phyloP scores from a whole-genome alignment of 805 yeast species.

The Nakazawaea siamensis region DNA sequence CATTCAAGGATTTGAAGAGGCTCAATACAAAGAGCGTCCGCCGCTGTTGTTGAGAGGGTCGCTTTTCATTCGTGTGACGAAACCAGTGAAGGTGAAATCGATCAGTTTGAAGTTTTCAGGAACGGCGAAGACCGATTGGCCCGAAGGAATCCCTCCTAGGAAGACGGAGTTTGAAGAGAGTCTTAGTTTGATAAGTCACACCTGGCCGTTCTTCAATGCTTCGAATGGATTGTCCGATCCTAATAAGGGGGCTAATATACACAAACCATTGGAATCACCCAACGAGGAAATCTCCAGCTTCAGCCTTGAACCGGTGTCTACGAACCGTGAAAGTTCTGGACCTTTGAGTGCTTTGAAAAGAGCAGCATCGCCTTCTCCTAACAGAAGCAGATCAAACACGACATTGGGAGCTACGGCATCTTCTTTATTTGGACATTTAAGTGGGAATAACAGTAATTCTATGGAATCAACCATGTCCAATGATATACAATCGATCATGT shows the following conservation, averaged over 20 bases:
- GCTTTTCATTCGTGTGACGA: conserved; percentile 56
- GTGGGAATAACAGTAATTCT: conserved; percentile 4
- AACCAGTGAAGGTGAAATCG: conserved; percentile 63
- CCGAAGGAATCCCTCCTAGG: conserved; percentile 95
- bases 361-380: conserved; percentile 17
- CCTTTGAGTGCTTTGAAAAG: conserved; percentile 15
- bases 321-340: conserved; percentile 14
- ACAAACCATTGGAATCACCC: conserved; percentile 21
- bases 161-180: conserved; percentile 57
- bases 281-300: conserved; percentile 27
- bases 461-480: conserved; percentile 7
- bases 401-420: conserved; percentile 9
- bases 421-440: conserved; percentile 7
- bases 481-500: conserved; percentile 16
- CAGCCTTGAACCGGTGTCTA: conserved; percentile 23
- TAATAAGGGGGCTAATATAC: conserved; percentile 36
- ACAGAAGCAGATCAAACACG: conserved; percentile 6
- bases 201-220: conserved; percentile 79
- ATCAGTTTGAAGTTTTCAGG: conserved; percentile 62
- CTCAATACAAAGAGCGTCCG: conserved; percentile 57
- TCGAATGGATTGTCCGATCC: conserved; percentile 18
- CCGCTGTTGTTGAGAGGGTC: conserved; percentile 82
- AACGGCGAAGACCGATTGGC: conserved; percentile 81
- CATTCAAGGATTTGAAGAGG: conserved; percentile 70
- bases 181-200: conserved; percentile 62